phyloP scores from a whole-genome alignment of 1,139 yeast species.

The Saccharomyces hybrid region DNA sequence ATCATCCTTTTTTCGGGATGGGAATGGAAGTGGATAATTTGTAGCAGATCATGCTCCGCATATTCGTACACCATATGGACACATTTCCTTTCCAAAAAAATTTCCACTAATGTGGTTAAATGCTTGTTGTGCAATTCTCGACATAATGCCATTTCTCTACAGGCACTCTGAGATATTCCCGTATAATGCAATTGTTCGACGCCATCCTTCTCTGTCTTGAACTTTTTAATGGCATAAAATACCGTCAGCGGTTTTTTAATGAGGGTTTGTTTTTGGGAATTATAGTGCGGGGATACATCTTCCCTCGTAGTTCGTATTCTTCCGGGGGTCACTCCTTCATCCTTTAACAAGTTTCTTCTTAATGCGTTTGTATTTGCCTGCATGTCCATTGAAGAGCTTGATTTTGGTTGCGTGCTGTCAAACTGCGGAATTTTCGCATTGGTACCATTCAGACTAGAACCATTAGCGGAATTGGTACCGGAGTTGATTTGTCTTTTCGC shows the following conservation, averaged over 20 bases:
- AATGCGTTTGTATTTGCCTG: not conserved
- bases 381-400: not conserved
- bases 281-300: constrained; percentile 3
- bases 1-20: constrained; percentile 80
- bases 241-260: constrained; percentile 17
- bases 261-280: constrained; percentile 1
- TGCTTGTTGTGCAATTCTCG: constrained; percentile 78
- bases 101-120: constrained; percentile 72
- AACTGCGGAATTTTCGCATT: not conserved
- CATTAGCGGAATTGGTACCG: not conserved
- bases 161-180: constrained; percentile 94
- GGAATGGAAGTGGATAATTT: constrained; percentile 87
- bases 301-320: constrained; percentile 1
- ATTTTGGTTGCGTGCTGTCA: not conserved
- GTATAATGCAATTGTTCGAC: constrained; percentile 80
- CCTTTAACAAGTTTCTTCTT: not conserved
- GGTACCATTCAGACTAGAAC: not conserved
- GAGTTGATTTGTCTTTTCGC: constrained; percentile 42
- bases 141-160: constrained; percentile 92
- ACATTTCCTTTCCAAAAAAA: constrained; percentile 81
- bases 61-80: constrained; percentile 93
- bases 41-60: constrained; percentile 91
- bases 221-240: constrained; percentile 82
- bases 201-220: constrained; percentile 90
- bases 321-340: constrained; percentile 1